Conservation (phyloP, 139 green algal genomes). For the Gonium pectorale region DNA sequence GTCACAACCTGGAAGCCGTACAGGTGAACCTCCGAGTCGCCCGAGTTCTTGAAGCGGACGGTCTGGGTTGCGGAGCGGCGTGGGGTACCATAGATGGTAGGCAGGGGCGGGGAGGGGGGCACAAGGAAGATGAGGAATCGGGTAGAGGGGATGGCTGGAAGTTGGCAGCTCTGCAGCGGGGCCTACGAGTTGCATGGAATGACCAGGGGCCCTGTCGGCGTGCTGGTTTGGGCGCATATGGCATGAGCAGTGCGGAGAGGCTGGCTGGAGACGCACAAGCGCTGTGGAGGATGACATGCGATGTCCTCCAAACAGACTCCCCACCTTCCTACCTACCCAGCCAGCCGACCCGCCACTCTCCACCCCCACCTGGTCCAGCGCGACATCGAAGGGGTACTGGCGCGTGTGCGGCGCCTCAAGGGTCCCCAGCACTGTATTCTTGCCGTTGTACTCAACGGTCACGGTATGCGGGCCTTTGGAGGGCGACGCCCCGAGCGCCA, state of each 20-base stretch:
- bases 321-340: too few species aligned
- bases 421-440: conserved; percentile 5
- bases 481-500: neutral
- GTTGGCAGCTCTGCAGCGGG: too few species aligned
- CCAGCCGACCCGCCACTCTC: too few species aligned
- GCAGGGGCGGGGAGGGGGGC: neutral
- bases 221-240: too few species aligned
- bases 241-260: too few species aligned
- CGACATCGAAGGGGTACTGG: conserved; percentile 8
- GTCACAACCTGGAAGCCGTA: conserved; percentile 27
- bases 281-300: too few species aligned
- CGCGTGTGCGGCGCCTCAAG: conserved; percentile 32
- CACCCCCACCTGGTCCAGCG: conserved; percentile 35
- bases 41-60: too few species aligned
- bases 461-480: neutral
- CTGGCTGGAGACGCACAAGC: too few species aligned
- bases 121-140: too few species aligned
- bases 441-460: conserved; percentile 18
- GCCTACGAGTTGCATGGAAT: too few species aligned
- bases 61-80: neutral
- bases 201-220: too few species aligned
- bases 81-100: neutral
- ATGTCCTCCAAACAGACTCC: too few species aligned
- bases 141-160: neutral
- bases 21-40: conserved; percentile 21